Evolutionary conservation across 257 asterid species (phyloP), one percentile per base, ranked within the genome.

Genomic region (Ehretia macrophylla): DNA sequence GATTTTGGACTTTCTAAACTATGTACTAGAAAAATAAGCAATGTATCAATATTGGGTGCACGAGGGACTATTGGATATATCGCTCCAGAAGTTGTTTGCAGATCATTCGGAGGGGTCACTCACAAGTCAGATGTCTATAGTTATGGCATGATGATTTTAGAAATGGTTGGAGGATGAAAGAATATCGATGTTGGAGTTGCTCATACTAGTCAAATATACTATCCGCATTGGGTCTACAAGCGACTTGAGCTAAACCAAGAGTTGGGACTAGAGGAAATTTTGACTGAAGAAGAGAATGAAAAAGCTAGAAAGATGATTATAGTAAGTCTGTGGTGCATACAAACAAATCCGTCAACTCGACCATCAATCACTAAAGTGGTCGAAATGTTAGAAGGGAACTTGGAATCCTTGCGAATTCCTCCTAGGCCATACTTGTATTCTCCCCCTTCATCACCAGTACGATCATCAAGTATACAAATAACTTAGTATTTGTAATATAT

Each of bases 291-390:
- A 22, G 82, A 75, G 38, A 51, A 44, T 4, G 17, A 59, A 40
- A 10, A 17, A 8, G 72, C 62, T 0, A 72, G 49, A 59, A 75
- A 77, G 42, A 59, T 81, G 78, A 40, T 78, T 0, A 62, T 75
- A 11, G 79, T 68, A 38, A 76, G 83, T 17, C 44, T 75, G 9
- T 78, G 84, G 81, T 81, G 87, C 57, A 65, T 81, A 14, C 80
- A 81, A 56, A 72, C 64, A 3, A 53, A 60, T 37, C 84, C 84
- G 0, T 50, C 66, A 4, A 49, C 21, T 4, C 17, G 80, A 4
- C 81, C 84, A 0, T 45, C 84, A 0, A 77, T 77, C 51, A 72
- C 20, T 4, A 61, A 38, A 19, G 84, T 81, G 17, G 63, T 75
- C 0, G 80, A 75, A 38, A 77, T 81, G 80, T 58, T 77, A 19